These are phyloP conservation scores for Hymenochaete sp. DNA, from an alignment of 1,284 basidiomycete genomes.

Conservation along the genomic window DNA sequence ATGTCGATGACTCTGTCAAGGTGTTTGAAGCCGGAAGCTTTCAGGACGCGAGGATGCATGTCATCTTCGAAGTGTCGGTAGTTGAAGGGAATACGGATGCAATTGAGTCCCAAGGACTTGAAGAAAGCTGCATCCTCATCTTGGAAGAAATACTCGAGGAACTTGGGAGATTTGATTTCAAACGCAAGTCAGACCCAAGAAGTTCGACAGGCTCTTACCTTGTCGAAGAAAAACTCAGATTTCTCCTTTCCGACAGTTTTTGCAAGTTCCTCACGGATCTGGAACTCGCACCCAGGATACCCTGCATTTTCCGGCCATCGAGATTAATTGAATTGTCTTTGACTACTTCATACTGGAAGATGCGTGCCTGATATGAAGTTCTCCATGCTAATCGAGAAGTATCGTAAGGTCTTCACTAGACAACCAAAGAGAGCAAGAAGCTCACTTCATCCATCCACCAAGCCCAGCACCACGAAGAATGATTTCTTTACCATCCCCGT, in stretches of 20 bases:
- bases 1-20: slow-evolving; percentile 29
- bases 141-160: slow-evolving; percentile 35
- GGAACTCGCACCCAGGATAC: slow-evolving; percentile 31
- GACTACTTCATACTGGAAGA: no score
- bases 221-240: slow-evolving; percentile 38
- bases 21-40: slow-evolving; percentile 27
- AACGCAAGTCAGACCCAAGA: background rate
- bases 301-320: slow-evolving; percentile 18
- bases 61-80: slow-evolving; percentile 29
- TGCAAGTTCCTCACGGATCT: slow-evolving; percentile 32
- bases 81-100: slow-evolving; percentile 28
- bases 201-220: slow-evolving; percentile 24
- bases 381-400: slow-evolving; percentile 22
- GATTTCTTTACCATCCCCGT: slow-evolving; percentile 26
- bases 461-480: slow-evolving; percentile 29
- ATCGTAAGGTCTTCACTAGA: background rate
- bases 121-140: slow-evolving; percentile 34
- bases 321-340: background rate
- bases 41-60: slow-evolving; percentile 27
- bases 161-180: slow-evolving; percentile 20
- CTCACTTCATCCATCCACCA: slow-evolving; percentile 28
- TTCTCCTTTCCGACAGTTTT: slow-evolving; percentile 34
- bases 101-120: slow-evolving; percentile 32
- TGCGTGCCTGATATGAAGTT: slow-evolving; percentile 25
- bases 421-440: slow-evolving; percentile 1